phyloP scores from a whole-genome alignment of 257 asterid genomes.

The Scutellaria minor region DNA sequence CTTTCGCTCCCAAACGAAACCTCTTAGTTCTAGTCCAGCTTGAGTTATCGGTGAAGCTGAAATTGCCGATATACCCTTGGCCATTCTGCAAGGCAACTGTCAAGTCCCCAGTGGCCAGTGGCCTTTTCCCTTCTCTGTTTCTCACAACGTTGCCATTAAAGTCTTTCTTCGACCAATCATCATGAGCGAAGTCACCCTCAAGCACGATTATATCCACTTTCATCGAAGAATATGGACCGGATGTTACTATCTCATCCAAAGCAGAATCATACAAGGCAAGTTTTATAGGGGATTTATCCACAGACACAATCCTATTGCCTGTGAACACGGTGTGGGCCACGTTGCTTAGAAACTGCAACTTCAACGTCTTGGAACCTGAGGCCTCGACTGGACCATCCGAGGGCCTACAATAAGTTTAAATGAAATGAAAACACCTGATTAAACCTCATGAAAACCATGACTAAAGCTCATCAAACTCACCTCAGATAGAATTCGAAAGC shows the following conservation, averaged over 20 bases:
- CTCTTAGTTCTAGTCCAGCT: slow-evolving; percentile 82
- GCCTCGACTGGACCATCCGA: slow-evolving; percentile 37
- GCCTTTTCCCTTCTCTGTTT: slow-evolving; percentile 72
- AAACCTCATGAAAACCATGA: background rate
- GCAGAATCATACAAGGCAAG: slow-evolving; percentile 50
- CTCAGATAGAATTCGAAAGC: slow-evolving; percentile 42
- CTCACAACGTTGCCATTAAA: slow-evolving; percentile 47
- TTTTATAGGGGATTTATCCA: slow-evolving; percentile 36
- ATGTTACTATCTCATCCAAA: slow-evolving; percentile 42
- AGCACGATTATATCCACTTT: slow-evolving; percentile 55
- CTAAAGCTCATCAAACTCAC: slow-evolving; percentile 38
- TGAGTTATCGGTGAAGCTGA: slow-evolving; percentile 76
- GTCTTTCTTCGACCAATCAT: slow-evolving; percentile 61
- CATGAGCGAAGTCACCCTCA: slow-evolving; percentile 60
- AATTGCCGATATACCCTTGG: slow-evolving; percentile 52
- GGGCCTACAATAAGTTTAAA: slow-evolving; percentile 37
- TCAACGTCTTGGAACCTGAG: slow-evolving; percentile 42
- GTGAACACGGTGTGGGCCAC: slow-evolving; percentile 60
- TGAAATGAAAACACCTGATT: background rate
- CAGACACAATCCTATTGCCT: slow-evolving; percentile 45
- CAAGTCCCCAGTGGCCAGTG: slow-evolving; percentile 61
- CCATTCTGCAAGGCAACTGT: slow-evolving; percentile 55
- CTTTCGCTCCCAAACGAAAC: slow-evolving; percentile 64
- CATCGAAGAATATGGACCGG: slow-evolving; percentile 57
- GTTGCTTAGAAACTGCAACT: slow-evolving; percentile 45